These are phyloP conservation scores for Elymus sibiricus DNA, from an alignment of 176 grass and related monocot genomes.

Conservation along the genomic window DNA sequence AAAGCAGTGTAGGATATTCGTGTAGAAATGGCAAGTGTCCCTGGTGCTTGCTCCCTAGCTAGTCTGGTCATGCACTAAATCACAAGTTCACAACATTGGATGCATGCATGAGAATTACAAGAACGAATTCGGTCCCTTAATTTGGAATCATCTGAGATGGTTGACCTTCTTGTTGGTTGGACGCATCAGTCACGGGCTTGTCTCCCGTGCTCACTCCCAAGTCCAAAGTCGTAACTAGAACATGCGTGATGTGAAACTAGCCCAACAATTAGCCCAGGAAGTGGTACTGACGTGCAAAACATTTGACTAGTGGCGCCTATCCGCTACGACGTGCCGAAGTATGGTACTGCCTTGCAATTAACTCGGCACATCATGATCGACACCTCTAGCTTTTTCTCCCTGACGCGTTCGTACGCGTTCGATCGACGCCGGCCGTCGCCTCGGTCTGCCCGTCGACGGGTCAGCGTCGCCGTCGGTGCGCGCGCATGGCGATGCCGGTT, in stretches of 20 bases:
- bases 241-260: too few species aligned
- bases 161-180: conserved; percentile 22
- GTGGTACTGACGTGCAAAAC: too few species aligned
- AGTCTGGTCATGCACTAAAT: neutral
- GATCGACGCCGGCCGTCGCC: neutral
- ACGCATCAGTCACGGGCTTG: neutral
- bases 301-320: too few species aligned
- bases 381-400: neutral
- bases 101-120: neutral
- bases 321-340: too few species aligned
- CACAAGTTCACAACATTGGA: neutral
- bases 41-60: neutral
- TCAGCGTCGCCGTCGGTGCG: neutral
- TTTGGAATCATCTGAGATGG: neutral
- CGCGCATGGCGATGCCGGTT: too few species aligned
- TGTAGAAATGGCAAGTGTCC: neutral
- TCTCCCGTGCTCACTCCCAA: neutral
- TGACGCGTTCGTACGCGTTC: neutral
- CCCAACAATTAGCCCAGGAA: too few species aligned
- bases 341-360: too few species aligned
- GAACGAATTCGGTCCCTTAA: neutral
- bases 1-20: neutral
- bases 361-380: neutral
- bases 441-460: neutral
- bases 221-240: neutral